Evolutionary conservation across 768 basidiomycete species (phyloP).

Genomic region (Suillus hirtellus): DNA sequence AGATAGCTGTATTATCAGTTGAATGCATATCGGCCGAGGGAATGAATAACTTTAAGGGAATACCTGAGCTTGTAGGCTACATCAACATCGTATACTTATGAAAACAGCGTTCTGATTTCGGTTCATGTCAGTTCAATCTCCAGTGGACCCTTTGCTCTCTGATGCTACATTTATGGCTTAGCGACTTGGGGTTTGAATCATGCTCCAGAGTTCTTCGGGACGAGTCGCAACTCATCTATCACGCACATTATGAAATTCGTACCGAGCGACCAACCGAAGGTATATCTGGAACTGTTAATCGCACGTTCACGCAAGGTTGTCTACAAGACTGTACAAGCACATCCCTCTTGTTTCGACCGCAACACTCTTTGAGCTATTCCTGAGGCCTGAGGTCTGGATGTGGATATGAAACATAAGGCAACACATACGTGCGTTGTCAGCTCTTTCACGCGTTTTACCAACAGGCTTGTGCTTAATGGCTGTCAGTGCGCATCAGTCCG

Average conservation of each 20-base stretch:
- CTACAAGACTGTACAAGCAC: not conserved
- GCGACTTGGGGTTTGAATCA: not conserved
- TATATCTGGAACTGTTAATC: not conserved
- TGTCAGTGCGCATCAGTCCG: not conserved
- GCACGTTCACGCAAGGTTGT: not conserved
- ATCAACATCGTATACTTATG: not conserved
- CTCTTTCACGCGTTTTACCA: not conserved
- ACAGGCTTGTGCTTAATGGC: not conserved
- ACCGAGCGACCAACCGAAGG: not conserved
- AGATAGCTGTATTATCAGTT: conserved; percentile 22
- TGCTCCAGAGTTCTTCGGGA: not conserved
- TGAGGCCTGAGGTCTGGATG: not conserved
- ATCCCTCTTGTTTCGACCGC: not conserved
- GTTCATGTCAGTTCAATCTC: not conserved
- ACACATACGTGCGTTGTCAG: too few species aligned
- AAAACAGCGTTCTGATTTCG: not conserved
- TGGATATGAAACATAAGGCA: too few species aligned
- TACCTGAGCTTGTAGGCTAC: not conserved
- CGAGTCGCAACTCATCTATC: not conserved
- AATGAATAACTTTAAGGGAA: not conserved
- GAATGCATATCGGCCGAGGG: not conserved
- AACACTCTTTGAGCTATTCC: not conserved
- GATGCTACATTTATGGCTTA: not conserved
- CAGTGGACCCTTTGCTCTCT: not conserved
- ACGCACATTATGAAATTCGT: not conserved